Evolutionary conservation across 2,329 filamentous ascomycete species (phyloP), one percentile per base, ranked within the genome.

Genomic region (Penicillium corylophilum): DNA sequence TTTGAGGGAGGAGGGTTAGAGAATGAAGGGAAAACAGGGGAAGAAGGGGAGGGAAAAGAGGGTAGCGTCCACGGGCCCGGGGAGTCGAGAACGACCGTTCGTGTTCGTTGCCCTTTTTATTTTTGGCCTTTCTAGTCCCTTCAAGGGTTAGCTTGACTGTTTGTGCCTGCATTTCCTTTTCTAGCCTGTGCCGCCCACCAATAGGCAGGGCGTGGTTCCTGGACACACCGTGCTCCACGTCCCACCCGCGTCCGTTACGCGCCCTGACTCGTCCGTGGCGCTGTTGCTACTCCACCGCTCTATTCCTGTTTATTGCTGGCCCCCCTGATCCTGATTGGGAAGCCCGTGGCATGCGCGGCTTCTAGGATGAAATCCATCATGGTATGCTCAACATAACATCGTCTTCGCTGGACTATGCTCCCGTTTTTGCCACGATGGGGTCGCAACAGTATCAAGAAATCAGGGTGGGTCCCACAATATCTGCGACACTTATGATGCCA

Each of bases 141-240:
- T 40, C 38, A 65, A 65, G 57, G 77, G 74, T 7, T 75, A 72
- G 60, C 71, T 64, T 56, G 72, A 7, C 72, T 55, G 80, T 79
- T 4, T 82, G 79, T 78, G 76, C 80, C 39, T 38, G 3, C 28
- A 4, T 33, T n/a, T 15, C 29, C 29, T 33, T n/a, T 40, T 4
- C 76, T 77, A 59, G 79, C 79, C 10, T 68, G 73, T 8, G 74
- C 13, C 13, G 4, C 6, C 36, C n/a, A 8, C 56, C 54, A 58
- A 59, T 59, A 15, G 47, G 16, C 29, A 12, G 2, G 7, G 8
- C 1, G 8, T 3, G 39, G 56, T 59, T 40, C 56, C 54, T 59
- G 56, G 41, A n/a, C n/a, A n/a, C 22, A 28, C 12, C 26, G 26
- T 8, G 3, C 26, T 10, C 35, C 24, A n/a, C n/a, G 44, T 44